These are phyloP conservation scores for Neoboletus subvelutipes DNA, from an alignment of 768 basidiomycete species.

Conservation along the genomic window DNA sequence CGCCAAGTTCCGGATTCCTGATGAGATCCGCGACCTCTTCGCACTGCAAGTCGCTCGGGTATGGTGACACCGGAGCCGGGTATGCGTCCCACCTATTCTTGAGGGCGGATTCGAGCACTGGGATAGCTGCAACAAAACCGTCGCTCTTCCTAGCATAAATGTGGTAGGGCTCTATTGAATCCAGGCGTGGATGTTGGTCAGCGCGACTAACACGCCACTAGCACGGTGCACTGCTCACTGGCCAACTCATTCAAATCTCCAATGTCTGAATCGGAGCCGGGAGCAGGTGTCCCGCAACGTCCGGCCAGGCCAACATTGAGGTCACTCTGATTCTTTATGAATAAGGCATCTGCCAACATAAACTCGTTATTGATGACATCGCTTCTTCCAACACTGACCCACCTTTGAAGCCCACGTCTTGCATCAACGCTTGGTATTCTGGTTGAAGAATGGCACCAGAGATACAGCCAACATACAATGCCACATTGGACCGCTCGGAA, in stretches of 20 bases:
- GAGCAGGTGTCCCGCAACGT: slow-evolving; percentile 6
- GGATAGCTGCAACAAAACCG: neutral
- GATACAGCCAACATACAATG: slow-evolving; percentile 45
- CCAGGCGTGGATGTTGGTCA: neutral
- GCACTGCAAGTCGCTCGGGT: slow-evolving; percentile 30
- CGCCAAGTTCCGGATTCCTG: slow-evolving; percentile 7
- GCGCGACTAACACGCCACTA: neutral
- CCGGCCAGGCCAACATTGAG: slow-evolving; percentile 32
- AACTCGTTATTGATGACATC: neutral
- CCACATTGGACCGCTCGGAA: slow-evolving; percentile 40
- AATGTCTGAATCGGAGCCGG: slow-evolving; percentile 3
- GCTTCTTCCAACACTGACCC: neutral
- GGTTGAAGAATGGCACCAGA: slow-evolving; percentile 43
- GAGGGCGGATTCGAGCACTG: slow-evolving; percentile 15
- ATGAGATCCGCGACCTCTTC: slow-evolving; percentile 40
- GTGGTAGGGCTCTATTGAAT: neutral
- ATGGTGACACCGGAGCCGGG: slow-evolving; percentile 35
- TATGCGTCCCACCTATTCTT: slow-evolving; percentile 56
- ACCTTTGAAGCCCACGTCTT: slow-evolving; percentile 44
- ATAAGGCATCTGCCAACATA: slow-evolving; percentile 35
- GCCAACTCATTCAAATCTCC: slow-evolving; percentile 46
- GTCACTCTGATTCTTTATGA: slow-evolving; percentile 43
- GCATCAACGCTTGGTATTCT: slow-evolving; percentile 40
- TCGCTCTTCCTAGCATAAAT: neutral
- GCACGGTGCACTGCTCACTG: slow-evolving; percentile 35